Percentiles rank a stretch among this genome's conserved stretches.
Evolutionary conservation across 495 filamentous ascomycete genomes (phyloP).

Genomic region (Niebla homalea): DNA sequence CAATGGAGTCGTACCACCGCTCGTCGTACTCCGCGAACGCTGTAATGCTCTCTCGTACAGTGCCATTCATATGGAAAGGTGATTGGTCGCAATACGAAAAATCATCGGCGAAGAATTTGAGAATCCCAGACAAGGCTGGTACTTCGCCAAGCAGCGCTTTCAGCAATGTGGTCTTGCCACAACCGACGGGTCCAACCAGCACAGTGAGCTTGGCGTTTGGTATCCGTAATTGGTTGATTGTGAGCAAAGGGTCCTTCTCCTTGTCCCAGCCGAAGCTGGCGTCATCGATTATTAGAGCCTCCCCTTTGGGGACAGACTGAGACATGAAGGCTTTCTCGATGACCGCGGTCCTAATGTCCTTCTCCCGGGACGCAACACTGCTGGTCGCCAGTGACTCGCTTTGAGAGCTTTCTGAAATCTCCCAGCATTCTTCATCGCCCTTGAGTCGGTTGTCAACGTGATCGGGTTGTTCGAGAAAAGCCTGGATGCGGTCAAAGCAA

Average conservation of each 20-base stretch:
- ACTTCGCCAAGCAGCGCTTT: slow-evolving; percentile 46
- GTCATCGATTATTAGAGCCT: slow-evolving; percentile 22
- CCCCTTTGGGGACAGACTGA: background rate
- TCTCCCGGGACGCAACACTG: slow-evolving; percentile 1
- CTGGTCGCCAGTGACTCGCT: background rate
- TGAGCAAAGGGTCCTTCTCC: slow-evolving; percentile 30
- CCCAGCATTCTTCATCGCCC: slow-evolving; percentile 16
- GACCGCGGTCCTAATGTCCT: background rate
- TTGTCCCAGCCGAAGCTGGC: slow-evolving; percentile 39
- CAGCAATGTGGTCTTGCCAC: slow-evolving; percentile 47
- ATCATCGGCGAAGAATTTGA: slow-evolving; percentile 24
- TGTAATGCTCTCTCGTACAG: slow-evolving; percentile 44
- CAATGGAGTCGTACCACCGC: slow-evolving; percentile 46
- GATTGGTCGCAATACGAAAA: slow-evolving; percentile 42
- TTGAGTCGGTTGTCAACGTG: slow-evolving; percentile 24
- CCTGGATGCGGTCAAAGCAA: slow-evolving; percentile 45
- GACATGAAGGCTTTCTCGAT: slow-evolving; percentile 6
- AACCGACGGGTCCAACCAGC: slow-evolving; percentile 46
- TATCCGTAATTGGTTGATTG: slow-evolving; percentile 28
- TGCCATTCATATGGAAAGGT: slow-evolving; percentile 44
- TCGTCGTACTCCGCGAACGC: slow-evolving; percentile 39
- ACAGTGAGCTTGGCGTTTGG: slow-evolving; percentile 33
- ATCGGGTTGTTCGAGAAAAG: slow-evolving; percentile 36
- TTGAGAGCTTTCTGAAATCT: slow-evolving; percentile 8
- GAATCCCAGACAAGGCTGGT: slow-evolving; percentile 27